A percentile compares a stretch with the other conserved stretches of the same genome.
Conservation (phyloP, 2,329 filamentous ascomycete species). For the Aureobasidium subglaciale region DNA sequence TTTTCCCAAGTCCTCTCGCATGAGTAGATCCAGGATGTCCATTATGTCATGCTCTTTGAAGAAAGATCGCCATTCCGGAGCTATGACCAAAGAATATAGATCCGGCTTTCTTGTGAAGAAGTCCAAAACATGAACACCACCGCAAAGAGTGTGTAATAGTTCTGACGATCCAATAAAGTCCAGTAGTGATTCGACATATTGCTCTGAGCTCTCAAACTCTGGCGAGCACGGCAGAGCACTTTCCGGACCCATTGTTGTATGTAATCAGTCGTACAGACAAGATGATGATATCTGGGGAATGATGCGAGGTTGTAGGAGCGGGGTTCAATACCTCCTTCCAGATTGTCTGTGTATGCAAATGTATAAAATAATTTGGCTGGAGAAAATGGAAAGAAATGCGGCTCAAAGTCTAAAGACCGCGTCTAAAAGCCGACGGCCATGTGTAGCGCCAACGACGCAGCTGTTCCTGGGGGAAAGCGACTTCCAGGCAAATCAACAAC, state of each 20-base stretch:
- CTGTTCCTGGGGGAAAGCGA: background rate
- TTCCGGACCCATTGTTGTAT: conserved; percentile 39
- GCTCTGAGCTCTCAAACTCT: conserved; percentile 60
- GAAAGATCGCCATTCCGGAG: conserved; percentile 74
- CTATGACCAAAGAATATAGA: conserved; percentile 70
- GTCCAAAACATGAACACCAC: conserved; percentile 93
- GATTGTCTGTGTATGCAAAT: background rate
- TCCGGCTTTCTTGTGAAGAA: conserved; percentile 85
- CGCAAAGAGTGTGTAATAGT: conserved; percentile 81
- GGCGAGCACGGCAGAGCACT: conserved; percentile 60
- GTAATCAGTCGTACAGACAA: background rate
- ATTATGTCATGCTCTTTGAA: conserved; percentile 65
- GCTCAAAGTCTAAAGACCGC: background rate
- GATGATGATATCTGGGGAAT: no score
- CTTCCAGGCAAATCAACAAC: background rate
- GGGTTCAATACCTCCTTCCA: no score
- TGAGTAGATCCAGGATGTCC: conserved; percentile 70
- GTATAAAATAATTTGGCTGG: background rate
- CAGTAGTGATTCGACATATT: conserved; percentile 73
- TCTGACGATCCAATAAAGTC: conserved; percentile 66
- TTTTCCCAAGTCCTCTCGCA: conserved; percentile 63
- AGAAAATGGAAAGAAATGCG: background rate
- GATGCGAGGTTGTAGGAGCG: no score
- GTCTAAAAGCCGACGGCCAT: background rate
- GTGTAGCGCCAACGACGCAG: background rate